Evolutionary conservation across 2,329 filamentous ascomycete species (phyloP), one percentile per base, ranked within the genome.

Genomic region (Chaetomiaceae sp.): DNA sequence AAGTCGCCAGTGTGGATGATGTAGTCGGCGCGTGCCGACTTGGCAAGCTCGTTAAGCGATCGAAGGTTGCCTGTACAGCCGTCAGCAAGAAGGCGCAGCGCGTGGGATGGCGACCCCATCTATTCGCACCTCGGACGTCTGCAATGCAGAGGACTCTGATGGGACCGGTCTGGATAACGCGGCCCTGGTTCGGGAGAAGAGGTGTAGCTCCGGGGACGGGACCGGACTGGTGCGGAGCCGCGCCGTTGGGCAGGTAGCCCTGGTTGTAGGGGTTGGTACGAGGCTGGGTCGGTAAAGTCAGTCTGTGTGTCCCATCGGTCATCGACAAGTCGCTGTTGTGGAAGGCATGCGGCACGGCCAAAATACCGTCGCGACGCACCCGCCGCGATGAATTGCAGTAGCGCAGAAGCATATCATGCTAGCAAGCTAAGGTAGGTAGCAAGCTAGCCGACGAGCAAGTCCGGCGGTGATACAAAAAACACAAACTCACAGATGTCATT

Each of bases 1-100:
- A 99, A 99, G 70, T 99, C 93, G 70, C 93, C 93, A 17, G 93
- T 99, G 72, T 99, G 93, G 65, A 99, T 90, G 70, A 99, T 96
- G 74, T 96, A 90, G 73, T 96, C 90, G 63, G 93, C 93, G 67
- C 87, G 87, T 56, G 93, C 92, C 67, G 93, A 87, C 71, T 89
- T 95, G 58, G 93, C 93, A 55, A 99, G 85, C 55, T 97, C 91
- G 73, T 99, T 99, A 64, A 99, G 77, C 60, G 93, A 96, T 73
- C 86, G 84, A 61, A 99, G 77, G 70, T 97, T 96, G 71, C 93
- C 93, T 99, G 61, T 37, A 44, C 49, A 6, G 12, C 20, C 30
- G 34, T 58, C 44, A 57, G 55, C 46, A 44, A 39, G 23, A 16
- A 23, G 30, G 31, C 20, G 19, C 53, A 35, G 53, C 44, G 50